Evolutionary conservation across 225 moss, liverwort and hornwort genomes (phyloP).

Genomic region (Anthoceros angustus): DNA sequence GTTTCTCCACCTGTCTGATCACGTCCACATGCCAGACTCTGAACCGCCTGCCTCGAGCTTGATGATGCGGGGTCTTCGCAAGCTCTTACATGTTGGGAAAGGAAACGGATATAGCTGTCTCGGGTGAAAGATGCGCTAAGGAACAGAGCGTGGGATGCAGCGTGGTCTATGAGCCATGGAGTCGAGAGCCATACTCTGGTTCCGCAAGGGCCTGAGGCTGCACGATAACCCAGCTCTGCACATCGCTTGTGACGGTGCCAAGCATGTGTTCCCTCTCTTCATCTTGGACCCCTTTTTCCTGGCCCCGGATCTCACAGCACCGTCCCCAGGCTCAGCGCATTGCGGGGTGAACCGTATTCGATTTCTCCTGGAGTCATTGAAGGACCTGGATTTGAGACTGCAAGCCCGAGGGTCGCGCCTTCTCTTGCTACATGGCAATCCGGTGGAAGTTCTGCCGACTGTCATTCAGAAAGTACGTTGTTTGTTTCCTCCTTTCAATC

Average conservation of each 20-base stretch:
- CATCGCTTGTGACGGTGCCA: conserved; percentile 35
- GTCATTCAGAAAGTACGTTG: conserved; percentile 48
- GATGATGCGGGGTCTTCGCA: too few species aligned
- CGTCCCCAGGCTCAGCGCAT: conserved; percentile 61
- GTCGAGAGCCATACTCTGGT: conserved; percentile 45
- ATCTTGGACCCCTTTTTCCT: conserved; percentile 2
- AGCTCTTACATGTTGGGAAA: too few species aligned
- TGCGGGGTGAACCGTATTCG: conserved; percentile 84
- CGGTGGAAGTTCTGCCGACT: conserved; percentile 45
- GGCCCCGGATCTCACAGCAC: conserved; percentile 7
- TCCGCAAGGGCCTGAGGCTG: conserved; percentile 76
- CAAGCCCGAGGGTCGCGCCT: conserved; percentile 54
- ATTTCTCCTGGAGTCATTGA: conserved; percentile 61
- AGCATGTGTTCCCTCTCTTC: conserved; percentile 4
- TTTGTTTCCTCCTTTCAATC: background rate
- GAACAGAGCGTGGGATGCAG: too few species aligned
- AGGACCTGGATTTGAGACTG: conserved; percentile 51
- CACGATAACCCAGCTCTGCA: conserved; percentile 92
- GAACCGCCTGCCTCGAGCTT: too few species aligned
- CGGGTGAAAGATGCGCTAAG: too few species aligned
- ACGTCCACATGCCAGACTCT: too few species aligned
- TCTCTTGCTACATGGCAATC: conserved; percentile 69
- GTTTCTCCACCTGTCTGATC: too few species aligned
- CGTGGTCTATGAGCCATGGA: background rate
- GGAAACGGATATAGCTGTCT: too few species aligned